phyloP scores from a whole-genome alignment of 176 grass and related monocot genomes.

The Urochloa ruziziensis region DNA sequence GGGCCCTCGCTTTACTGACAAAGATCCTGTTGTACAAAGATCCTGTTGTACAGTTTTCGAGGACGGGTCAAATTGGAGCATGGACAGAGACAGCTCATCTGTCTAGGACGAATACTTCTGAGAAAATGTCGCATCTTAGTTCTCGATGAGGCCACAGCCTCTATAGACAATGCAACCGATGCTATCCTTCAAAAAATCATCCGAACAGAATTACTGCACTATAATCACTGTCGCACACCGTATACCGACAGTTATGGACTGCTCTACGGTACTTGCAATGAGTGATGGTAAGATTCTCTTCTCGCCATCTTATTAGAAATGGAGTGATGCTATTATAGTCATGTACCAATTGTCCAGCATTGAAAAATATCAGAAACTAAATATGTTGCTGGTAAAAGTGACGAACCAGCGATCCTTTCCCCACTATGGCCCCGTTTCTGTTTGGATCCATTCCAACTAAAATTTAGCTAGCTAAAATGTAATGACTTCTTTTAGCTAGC shows the following conservation, averaged over 20 bases:
- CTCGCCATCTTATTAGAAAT: background rate
- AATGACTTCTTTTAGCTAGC: too few species aligned
- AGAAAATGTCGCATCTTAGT: conserved; percentile 72
- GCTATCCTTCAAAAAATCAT: conserved; percentile 86
- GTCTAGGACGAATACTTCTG: conserved; percentile 73
- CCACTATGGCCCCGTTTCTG: too few species aligned
- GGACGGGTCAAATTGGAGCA: conserved; percentile 95
- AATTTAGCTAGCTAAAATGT: too few species aligned
- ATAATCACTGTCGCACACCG: conserved; percentile 82
- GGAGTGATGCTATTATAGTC: background rate
- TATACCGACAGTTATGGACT: conserved; percentile 89
- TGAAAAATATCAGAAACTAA: background rate
- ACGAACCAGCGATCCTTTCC: background rate
- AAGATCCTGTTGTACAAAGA: background rate
- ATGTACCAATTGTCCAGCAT: background rate
- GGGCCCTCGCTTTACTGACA: too few species aligned
- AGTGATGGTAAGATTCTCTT: conserved; percentile 62
- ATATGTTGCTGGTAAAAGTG: background rate
- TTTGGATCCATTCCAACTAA: too few species aligned
- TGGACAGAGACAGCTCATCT: conserved; percentile 92
- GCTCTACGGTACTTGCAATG: conserved; percentile 75
- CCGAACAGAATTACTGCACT: conserved; percentile 76
- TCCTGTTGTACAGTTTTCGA: conserved; percentile 57
- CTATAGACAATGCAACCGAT: conserved; percentile 89
- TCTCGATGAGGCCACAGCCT: conserved; percentile 83